These are phyloP conservation scores for Diphasiastrum complanatum DNA, from an alignment of 83 land plant species.

Conservation along the genomic window DNA sequence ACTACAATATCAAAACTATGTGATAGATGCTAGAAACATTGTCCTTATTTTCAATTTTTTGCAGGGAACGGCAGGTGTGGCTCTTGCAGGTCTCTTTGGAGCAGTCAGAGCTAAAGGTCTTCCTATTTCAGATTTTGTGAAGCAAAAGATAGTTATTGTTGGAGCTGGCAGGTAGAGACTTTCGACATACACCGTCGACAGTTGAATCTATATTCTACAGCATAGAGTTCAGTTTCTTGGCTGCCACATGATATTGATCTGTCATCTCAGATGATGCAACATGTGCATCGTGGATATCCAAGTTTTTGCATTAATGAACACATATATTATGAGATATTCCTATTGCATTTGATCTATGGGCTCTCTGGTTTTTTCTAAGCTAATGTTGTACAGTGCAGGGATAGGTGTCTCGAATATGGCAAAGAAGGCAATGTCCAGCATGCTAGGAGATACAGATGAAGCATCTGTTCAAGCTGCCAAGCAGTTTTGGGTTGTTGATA, in stretches of 20 bases:
- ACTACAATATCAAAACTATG: neutral
- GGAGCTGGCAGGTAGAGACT: slow-evolving; percentile 90
- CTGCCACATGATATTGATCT: no score
- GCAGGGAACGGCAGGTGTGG: slow-evolving; percentile 99
- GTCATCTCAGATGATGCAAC: no score
- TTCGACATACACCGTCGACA: neutral
- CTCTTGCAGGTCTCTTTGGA: slow-evolving; percentile 94
- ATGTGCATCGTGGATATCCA: no score
- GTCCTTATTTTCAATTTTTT: neutral
- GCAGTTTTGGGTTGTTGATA: slow-evolving; percentile 94
- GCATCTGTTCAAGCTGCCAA: slow-evolving; percentile 68
- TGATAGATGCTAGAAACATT: slow-evolving; percentile 1
- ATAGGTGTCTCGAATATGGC: slow-evolving; percentile 91
- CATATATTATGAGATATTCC: neutral
- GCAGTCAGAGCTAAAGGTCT: slow-evolving; percentile 97
- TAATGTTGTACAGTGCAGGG: slow-evolving; percentile 95
- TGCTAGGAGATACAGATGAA: slow-evolving; percentile 64
- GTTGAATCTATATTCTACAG: no score
- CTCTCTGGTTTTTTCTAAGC: no score
- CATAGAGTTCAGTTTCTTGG: neutral
- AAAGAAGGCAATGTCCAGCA: slow-evolving; percentile 88
- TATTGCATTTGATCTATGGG: neutral
- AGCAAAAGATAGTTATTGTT: slow-evolving; percentile 96
- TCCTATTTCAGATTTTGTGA: slow-evolving; percentile 87
- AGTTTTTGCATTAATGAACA: no score